phyloP scores from a whole-genome alignment of 345 rosid species.

The Brassica nigra region DNA sequence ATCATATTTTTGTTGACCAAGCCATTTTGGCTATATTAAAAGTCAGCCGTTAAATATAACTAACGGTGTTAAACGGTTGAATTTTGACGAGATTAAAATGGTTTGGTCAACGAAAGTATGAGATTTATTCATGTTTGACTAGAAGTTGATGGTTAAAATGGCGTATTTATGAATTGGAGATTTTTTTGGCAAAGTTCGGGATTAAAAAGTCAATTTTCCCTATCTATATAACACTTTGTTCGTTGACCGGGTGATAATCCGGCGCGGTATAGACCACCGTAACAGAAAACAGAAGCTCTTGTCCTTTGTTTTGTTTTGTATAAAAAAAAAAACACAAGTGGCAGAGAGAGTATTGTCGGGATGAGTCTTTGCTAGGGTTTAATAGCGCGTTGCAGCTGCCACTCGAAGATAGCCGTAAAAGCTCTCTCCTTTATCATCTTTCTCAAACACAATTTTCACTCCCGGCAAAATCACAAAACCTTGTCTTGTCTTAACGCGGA shows the following conservation, averaged over 20 bases:
- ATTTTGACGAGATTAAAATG: no score
- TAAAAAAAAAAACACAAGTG: background rate
- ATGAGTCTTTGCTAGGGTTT: conserved; percentile 62
- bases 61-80: no score
- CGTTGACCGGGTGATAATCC: conserved; percentile 14
- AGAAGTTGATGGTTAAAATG: no score
- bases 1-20: no score
- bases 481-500: background rate
- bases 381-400: conserved; percentile 37
- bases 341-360: conserved; percentile 4
- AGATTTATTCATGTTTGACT: no score
- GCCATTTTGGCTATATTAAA: no score
- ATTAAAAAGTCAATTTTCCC: no score
- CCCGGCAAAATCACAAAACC: background rate
- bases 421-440: conserved; percentile 27
- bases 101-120: no score
- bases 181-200: no score
- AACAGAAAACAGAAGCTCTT: conserved; percentile 4
- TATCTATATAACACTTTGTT: background rate
- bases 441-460: background rate
- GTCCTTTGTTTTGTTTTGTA: background rate
- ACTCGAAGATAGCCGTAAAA: conserved; percentile 49
- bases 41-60: no score
- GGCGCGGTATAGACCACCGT: conserved; percentile 25
- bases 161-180: no score